Evolutionary conservation across 805 yeast genomes (phyloP), one percentile per base, ranked within the genome.

Genomic region (Wickerhamiella domercqiae): DNA sequence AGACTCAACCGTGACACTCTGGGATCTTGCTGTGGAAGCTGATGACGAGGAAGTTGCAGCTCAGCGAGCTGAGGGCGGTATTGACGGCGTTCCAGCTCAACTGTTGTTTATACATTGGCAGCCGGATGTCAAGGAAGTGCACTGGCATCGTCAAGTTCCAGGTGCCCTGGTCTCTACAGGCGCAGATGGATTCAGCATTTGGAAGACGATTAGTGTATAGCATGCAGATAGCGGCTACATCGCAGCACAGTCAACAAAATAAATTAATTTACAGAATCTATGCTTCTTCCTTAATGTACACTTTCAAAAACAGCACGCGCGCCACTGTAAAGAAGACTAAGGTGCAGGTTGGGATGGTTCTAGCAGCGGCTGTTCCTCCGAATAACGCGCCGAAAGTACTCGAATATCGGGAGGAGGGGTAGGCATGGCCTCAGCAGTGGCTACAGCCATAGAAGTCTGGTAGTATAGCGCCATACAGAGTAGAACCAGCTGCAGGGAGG

Each of bases 11-110:
- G 96, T 90, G 6, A 84, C 96, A 1, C 64, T 90, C 47, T 90
- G 98, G 98, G 98, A 90, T 63, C 68, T 90, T 56, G 87, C 96
- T 9, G 98, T 90, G 13, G 98, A 90, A 63, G 97, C 97, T 3
- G 98, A 86, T 58, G 97, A 90, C 55, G 97, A 87, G 55, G 98
- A 87, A 60, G 79, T 87, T 47, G 74, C 80, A 40, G 79, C 78
- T 53, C 96, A 87, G 61, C 71, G 73, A 49, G 90, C 78, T 50
- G 70, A 75, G 29, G 69, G 70, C 48, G 59, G 60, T 13, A 64
- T 90, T 47, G 76, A 75, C 47, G 93, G 79, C 51, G 81, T 87
- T 45, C 98, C 98, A 14, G 90, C 97, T 17, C 98, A 90, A 60
- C 67, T 90, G 51, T 64, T 90, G 56, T 90, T 90, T 62, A 94